Percentiles rank a stretch among this genome's conserved stretches.
Evolutionary conservation across 2,329 filamentous ascomycete genomes (phyloP).

Genomic region (Colletotrichum paranaense): DNA sequence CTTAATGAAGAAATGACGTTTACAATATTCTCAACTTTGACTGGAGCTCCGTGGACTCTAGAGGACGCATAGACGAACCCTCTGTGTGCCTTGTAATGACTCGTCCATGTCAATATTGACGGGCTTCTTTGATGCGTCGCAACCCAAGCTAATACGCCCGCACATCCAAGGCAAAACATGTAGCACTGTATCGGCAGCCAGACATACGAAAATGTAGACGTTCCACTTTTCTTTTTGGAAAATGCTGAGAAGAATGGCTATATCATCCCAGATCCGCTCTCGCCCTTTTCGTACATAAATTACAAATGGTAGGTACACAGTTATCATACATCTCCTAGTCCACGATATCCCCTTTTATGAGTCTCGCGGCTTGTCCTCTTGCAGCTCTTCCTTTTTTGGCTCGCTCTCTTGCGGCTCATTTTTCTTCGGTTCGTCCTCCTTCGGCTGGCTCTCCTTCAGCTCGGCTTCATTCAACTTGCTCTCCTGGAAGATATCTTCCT

Average conservation of each 20-base stretch:
- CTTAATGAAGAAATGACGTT: neutral
- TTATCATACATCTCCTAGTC: constrained; percentile 5
- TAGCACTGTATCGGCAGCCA: neutral
- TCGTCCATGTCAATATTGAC: neutral
- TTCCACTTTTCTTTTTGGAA: neutral
- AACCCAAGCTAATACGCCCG: neutral
- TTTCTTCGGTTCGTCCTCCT: neutral
- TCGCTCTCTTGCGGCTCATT: neutral
- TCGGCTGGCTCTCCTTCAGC: neutral
- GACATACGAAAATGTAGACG: neutral
- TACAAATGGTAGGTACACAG: constrained; percentile 11
- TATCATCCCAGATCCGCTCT: neutral
- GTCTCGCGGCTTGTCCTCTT: constrained; percentile 25
- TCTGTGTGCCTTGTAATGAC: neutral
- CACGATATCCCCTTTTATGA: neutral
- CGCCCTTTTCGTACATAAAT: constrained; percentile 16
- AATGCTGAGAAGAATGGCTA: constrained; percentile 12
- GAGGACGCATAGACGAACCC: no score
- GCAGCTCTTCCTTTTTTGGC: constrained; percentile 22
- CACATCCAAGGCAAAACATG: neutral
- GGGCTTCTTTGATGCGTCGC: neutral
- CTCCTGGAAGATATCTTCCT: neutral
- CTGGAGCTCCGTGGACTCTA: neutral
- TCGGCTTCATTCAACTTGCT: neutral
- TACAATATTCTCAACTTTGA: neutral